These are phyloP conservation scores for Trichoderma atrobrunneum DNA, from an alignment of 2,329 filamentous ascomycete species.

Conservation along the genomic window DNA sequence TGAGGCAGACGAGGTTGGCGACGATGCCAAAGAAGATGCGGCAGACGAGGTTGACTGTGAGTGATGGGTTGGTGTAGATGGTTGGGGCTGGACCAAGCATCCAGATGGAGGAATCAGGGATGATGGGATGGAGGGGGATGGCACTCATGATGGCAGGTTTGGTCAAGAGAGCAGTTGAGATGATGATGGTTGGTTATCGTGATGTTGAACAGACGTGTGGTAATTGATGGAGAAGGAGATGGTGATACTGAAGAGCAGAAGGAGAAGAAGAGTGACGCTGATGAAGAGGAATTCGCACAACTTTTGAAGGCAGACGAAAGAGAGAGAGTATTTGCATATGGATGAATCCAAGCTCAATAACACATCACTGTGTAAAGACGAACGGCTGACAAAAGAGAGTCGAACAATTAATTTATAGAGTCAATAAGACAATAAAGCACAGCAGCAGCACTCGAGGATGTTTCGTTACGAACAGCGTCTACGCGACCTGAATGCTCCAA, in stretches of 20 bases:
- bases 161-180: not conserved
- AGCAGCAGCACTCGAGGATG: not conserved
- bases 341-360: not conserved
- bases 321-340: not conserved
- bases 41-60: constrained; percentile 46
- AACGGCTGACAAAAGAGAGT: not conserved
- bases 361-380: not conserved
- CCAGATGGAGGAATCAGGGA: constrained; percentile 22
- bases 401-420: not conserved
- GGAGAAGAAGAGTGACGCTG: not conserved
- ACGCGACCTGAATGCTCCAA: not conserved
- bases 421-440: not conserved
- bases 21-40: constrained; percentile 48
- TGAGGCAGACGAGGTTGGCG: constrained; percentile 46
- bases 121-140: not conserved
- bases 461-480: not conserved
- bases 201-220: not conserved
- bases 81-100: not conserved
- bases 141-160: not conserved
- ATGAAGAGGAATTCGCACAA: not conserved
- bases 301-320: not conserved
- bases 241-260: not conserved
- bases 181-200: not conserved
- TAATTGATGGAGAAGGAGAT: not conserved
- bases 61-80: constrained; percentile 29